Conservation (phyloP, 2,329 filamentous ascomycete genomes). For the Cladophialophora chaetospira region DNA sequence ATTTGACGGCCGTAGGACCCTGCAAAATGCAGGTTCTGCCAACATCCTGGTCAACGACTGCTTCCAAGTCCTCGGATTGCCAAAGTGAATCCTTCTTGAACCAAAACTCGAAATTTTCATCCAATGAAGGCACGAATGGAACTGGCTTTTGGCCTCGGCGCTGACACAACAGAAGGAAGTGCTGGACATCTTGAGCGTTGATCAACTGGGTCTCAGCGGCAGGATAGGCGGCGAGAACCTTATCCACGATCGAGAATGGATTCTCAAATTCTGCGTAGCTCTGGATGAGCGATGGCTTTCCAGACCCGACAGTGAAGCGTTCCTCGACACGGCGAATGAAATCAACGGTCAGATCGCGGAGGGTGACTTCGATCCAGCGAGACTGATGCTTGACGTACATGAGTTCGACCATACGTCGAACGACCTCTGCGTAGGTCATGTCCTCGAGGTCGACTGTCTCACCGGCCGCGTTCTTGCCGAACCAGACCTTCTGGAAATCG, state of each 20-base stretch:
- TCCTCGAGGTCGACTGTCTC: constrained; percentile 86
- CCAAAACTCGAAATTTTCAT: constrained; percentile 97
- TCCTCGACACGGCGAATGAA: constrained; percentile 97
- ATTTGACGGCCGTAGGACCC: constrained; percentile 88
- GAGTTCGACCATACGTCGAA: constrained; percentile 82
- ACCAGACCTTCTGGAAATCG: constrained; percentile 97
- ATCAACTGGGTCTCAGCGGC: constrained; percentile 89
- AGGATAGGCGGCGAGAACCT: constrained; percentile 79
- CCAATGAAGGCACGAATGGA: constrained; percentile 91
- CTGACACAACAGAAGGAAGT: constrained; percentile 92
- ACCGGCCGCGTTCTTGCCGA: constrained; percentile 79
- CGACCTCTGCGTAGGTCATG: constrained; percentile 91
- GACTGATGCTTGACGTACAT: constrained; percentile 90
- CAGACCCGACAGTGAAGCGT: constrained; percentile 75
- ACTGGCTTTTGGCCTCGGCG: constrained; percentile 92
- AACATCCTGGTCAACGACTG: constrained; percentile 93
- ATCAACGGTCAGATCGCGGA: constrained; percentile 81
- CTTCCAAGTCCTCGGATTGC: constrained; percentile 97
- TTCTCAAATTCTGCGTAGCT: constrained; percentile 84
- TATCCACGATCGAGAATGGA: constrained; percentile 76
- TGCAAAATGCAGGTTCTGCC: constrained; percentile 95
- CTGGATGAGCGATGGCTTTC: constrained; percentile 80
- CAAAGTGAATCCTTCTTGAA: constrained; percentile 99
- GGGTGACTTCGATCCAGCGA: constrained; percentile 87
- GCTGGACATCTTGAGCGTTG: constrained; percentile 96